A percentile compares a stretch with the other conserved stretches of the same genome.
Evolutionary conservation across 2,329 filamentous ascomycete species (phyloP).

Genomic region (Phaeosphaeriaceae sp.): DNA sequence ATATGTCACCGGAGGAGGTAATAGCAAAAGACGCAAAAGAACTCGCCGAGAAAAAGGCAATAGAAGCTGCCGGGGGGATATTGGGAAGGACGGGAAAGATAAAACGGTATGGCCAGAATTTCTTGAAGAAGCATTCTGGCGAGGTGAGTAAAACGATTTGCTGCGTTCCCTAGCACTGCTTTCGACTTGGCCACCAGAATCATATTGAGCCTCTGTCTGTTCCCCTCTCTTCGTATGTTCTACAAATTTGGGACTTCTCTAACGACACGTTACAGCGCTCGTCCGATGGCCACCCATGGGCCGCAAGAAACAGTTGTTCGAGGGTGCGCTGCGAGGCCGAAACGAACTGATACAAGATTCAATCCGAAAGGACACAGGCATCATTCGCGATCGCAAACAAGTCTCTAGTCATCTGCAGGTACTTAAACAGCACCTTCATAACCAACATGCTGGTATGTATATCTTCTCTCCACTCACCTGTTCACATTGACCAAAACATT

Average conservation of each 20-base stretch:
- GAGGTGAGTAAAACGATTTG: constrained; percentile 43
- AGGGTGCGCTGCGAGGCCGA: constrained; percentile 62
- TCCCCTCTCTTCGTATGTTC: neutral
- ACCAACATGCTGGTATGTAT: constrained; percentile 59
- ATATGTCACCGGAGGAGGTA: constrained; percentile 22
- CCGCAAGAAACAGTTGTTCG: constrained; percentile 56
- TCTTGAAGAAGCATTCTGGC: constrained; percentile 56
- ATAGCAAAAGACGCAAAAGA: constrained; percentile 26
- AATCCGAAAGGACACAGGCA: constrained; percentile 62
- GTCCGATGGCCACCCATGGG: constrained; percentile 66
- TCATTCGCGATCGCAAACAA: constrained; percentile 62
- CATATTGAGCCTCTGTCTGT: neutral
- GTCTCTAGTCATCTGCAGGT: constrained; percentile 71
- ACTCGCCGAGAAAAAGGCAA: constrained; percentile 17
- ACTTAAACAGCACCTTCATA: constrained; percentile 61
- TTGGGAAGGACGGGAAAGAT: constrained; percentile 40
- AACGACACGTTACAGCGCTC: constrained; percentile 19
- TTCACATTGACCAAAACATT: neutral
- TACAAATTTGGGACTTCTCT: neutral
- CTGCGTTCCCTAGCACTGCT: too few species aligned
- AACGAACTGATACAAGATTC: constrained; percentile 68
- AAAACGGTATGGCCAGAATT: constrained; percentile 55
- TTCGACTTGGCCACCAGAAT: too few species aligned
- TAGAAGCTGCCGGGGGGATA: constrained; percentile 20
- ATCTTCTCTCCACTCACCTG: neutral